A percentile compares a stretch with the other conserved stretches of the same genome.
These are phyloP conservation scores for Nothophoma quercina DNA, from an alignment of 2,329 filamentous ascomycete species.

Conservation along the genomic window DNA sequence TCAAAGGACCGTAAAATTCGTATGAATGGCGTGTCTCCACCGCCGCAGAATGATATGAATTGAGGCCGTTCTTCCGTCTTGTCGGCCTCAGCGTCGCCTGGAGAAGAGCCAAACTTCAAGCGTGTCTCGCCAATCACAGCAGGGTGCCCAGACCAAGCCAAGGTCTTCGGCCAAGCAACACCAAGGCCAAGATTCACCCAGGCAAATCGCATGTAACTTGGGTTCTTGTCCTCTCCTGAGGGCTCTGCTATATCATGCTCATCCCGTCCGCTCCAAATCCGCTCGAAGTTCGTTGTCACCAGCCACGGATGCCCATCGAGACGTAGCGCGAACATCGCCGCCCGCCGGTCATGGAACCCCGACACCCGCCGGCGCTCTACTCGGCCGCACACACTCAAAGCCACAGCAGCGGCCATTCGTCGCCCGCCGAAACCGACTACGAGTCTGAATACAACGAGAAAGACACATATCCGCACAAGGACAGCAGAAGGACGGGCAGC, in stretches of 20 bases:
- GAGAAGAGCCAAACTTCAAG: slow-evolving; percentile 3
- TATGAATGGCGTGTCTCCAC: slow-evolving; percentile 7
- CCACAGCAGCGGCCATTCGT: slow-evolving; percentile 16
- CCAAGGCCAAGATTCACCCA: slow-evolving; percentile 21
- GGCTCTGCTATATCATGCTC: slow-evolving; percentile 47
- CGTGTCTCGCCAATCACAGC: slow-evolving; percentile 10
- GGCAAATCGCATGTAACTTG: slow-evolving; percentile 18
- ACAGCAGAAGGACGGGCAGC: slow-evolving; percentile 29
- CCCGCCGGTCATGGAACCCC: slow-evolving; percentile 43
- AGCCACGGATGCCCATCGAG: slow-evolving; percentile 36
- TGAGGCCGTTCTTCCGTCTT: slow-evolving; percentile 20
- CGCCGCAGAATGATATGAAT: neutral
- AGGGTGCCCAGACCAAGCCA: slow-evolving; percentile 11
- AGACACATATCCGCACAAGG: slow-evolving; percentile 27
- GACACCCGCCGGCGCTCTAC: slow-evolving; percentile 37
- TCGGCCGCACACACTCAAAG: slow-evolving; percentile 34
- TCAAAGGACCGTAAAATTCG: neutral
- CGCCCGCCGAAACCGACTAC: slow-evolving; percentile 21
- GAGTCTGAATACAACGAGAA: slow-evolving; percentile 37
- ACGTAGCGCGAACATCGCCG: slow-evolving; percentile 31
- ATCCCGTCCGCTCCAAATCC: slow-evolving; percentile 30
- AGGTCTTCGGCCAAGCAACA: slow-evolving; percentile 19
- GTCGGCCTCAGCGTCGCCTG: slow-evolving; percentile 19
- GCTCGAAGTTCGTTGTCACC: slow-evolving; percentile 23
- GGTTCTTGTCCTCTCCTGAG: slow-evolving; percentile 23